Evolutionary conservation across 768 basidiomycete species (phyloP).

Genomic region (Trametes elegans): DNA sequence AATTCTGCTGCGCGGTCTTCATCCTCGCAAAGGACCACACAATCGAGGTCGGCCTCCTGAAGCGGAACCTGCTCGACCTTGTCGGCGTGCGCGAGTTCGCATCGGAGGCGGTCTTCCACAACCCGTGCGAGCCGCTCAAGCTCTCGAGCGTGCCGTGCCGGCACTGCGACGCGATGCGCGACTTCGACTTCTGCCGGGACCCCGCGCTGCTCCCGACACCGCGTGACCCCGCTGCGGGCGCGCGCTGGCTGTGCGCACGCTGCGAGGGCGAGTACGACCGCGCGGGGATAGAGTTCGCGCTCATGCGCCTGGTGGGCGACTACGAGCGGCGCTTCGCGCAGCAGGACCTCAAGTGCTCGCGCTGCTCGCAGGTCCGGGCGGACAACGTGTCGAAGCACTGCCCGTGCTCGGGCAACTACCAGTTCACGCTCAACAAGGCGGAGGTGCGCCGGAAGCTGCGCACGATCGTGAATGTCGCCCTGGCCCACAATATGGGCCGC

Average conservation of each 20-base stretch:
- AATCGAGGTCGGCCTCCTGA: constrained; percentile 85
- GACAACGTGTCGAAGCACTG: constrained; percentile 87
- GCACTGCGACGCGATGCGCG: constrained; percentile 79
- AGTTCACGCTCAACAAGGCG: constrained; percentile 65
- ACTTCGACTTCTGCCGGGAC: constrained; percentile 96
- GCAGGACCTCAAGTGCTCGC: constrained; percentile 86
- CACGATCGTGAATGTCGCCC: constrained; percentile 82
- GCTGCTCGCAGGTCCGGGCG: constrained; percentile 88
- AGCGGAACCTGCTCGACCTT: constrained; percentile 86
- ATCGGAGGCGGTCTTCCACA: constrained; percentile 79
- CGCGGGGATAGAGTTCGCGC: constrained; percentile 44
- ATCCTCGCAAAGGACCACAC: constrained; percentile 75
- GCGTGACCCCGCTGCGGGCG: constrained; percentile 23
- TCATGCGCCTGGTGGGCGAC: constrained; percentile 84
- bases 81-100: constrained; percentile 87
- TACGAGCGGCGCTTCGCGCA: constrained; percentile 84
- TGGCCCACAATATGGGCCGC: constrained; percentile 64
- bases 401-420: constrained; percentile 83
- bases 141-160: constrained; percentile 85
- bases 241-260: too few species aligned
- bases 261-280: constrained; percentile 35
- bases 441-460: constrained; percentile 71
- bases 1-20: constrained; percentile 81
- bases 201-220: constrained; percentile 64
- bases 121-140: constrained; percentile 88